phyloP scores from a whole-genome alignment of 768 basidiomycete species.

The Pseudohyphozyma bogoriensis region DNA sequence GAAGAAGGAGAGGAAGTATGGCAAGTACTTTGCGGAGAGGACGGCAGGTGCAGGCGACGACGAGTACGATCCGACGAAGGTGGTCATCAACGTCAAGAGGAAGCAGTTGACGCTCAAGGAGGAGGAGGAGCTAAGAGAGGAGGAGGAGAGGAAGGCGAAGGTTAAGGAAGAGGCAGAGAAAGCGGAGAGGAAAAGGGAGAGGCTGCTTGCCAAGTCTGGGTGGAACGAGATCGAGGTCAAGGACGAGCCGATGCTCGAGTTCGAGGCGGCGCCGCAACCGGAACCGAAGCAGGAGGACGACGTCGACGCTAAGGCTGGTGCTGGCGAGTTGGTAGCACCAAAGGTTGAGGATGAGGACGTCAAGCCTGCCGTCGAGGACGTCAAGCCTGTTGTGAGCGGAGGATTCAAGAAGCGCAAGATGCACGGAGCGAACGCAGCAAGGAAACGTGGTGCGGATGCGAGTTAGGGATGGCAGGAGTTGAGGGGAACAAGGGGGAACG shows the following conservation, averaged over 20 bases:
- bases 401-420: constrained; percentile 28
- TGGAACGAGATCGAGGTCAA: constrained; percentile 4
- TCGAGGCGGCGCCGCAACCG: not conserved
- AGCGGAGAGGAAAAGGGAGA: not conserved
- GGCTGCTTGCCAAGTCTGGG: not conserved
- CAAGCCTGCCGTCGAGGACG: constrained; percentile 2
- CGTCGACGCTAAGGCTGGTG: not conserved
- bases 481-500: too few species aligned
- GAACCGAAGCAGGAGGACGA: not conserved
- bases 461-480: too few species aligned
- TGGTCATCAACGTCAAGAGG: constrained; percentile 25
- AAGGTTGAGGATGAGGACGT: not conserved
- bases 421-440: constrained; percentile 1
- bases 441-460: not conserved
- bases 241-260: constrained; percentile 1
- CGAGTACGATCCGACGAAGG: constrained; percentile 8
- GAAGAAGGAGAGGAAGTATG: not conserved
- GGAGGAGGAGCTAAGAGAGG: constrained; percentile 8
- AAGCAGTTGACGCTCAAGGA: constrained; percentile 26
- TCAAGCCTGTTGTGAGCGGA: not conserved
- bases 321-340: not conserved
- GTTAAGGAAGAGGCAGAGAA: not conserved
- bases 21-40: too few species aligned
- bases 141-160: not conserved
- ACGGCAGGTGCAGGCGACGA: constrained; percentile 4